Evolutionary conservation across 148 eudicot species (phyloP).

Genomic region (Camellia japonica): DNA sequence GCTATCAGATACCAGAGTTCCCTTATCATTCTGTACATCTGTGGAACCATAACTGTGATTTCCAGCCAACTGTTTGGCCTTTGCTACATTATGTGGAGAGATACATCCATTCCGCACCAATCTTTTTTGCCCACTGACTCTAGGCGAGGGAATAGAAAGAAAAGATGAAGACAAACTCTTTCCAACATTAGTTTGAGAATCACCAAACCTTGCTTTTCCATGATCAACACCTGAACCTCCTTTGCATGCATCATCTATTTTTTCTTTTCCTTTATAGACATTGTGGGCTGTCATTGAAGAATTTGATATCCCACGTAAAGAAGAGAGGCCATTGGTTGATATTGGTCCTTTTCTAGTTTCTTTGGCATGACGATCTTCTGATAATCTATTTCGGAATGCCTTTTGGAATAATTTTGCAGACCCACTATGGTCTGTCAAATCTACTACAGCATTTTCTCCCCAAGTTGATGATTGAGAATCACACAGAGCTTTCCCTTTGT

Average conservation of each 20-base stretch:
- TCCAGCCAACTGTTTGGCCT: slow-evolving; percentile 46
- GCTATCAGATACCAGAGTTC: slow-evolving; percentile 28
- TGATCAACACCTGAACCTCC: slow-evolving; percentile 28
- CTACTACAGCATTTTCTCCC: slow-evolving; percentile 22
- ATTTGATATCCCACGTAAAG: slow-evolving; percentile 18
- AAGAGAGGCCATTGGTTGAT: slow-evolving; percentile 19
- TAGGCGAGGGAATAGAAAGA: slow-evolving; percentile 29
- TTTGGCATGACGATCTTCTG: slow-evolving; percentile 18
- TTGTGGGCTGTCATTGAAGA: slow-evolving; percentile 17
- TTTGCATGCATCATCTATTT: slow-evolving; percentile 27
- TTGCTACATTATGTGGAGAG: slow-evolving; percentile 74
- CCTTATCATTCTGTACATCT: slow-evolving; percentile 17
- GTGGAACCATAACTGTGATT: slow-evolving; percentile 24
- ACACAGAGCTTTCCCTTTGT: slow-evolving; percentile 28
- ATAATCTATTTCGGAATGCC: slow-evolving; percentile 13
- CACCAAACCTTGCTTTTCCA: slow-evolving; percentile 22
- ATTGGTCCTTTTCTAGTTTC: slow-evolving; percentile 21
- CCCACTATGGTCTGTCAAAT: slow-evolving; percentile 22
- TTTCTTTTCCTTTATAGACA: slow-evolving; percentile 42
- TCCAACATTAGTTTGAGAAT: slow-evolving; percentile 27
- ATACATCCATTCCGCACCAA: slow-evolving; percentile 84
- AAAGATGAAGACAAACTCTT: slow-evolving; percentile 27
- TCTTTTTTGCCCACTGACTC: slow-evolving; percentile 39
- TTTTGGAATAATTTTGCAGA: slow-evolving; percentile 16
- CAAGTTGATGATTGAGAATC: slow-evolving; percentile 20